Conservation (phyloP, 2,329 filamentous ascomycete species). For the Fusarium sp. region DNA sequence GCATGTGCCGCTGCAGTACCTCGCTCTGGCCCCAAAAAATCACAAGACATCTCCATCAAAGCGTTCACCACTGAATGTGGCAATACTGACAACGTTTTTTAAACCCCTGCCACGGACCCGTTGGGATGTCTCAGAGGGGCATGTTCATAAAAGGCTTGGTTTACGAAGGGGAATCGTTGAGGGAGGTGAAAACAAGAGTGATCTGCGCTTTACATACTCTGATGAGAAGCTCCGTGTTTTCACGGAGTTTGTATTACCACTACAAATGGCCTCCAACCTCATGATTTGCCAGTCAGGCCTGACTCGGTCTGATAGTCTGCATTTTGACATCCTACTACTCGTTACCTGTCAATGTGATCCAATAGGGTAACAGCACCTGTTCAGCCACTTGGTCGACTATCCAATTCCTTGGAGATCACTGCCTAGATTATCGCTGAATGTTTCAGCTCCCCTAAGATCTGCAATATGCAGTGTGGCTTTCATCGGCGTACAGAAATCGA, state of each 20-base stretch:
- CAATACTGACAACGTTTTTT: neutral
- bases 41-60: neutral
- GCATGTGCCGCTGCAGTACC: neutral
- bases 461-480: neutral
- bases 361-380: neutral
- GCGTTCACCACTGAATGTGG: neutral
- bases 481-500: neutral
- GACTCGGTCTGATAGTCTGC: neutral
- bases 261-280: neutral
- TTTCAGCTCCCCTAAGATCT: neutral
- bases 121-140: neutral
- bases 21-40: neutral
- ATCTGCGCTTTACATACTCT: neutral
- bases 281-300: neutral
- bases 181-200: neutral
- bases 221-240: neutral
- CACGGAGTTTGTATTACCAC: neutral
- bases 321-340: too few species aligned
- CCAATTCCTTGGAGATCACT: neutral
- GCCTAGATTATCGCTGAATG: neutral
- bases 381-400: neutral
- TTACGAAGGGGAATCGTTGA: neutral
- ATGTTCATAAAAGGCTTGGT: neutral
- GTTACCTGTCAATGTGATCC: neutral
- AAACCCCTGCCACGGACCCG: neutral